Percentiles rank a stretch among this genome's conserved stretches.
Conservation (phyloP, 2,329 filamentous ascomycete species). For the Colletotrichum chrysophilum region DNA sequence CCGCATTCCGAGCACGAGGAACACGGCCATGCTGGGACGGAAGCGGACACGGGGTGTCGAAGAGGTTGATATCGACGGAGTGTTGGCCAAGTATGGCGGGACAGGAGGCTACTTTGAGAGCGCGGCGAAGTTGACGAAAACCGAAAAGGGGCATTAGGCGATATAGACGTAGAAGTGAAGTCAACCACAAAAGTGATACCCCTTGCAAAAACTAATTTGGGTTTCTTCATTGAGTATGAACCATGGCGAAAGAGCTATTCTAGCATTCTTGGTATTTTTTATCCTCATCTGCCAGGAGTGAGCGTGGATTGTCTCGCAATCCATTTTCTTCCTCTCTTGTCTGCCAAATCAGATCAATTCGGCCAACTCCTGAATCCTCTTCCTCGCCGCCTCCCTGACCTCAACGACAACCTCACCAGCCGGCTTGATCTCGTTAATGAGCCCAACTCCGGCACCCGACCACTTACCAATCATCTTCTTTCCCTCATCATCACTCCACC, state of each 20-base stretch:
- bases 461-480: conserved; percentile 38
- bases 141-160: conserved; percentile 41
- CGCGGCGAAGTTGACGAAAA: conserved; percentile 65
- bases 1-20: conserved; percentile 90
- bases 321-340: no score
- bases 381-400: conserved; percentile 40
- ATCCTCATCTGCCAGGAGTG: neutral
- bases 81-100: conserved; percentile 60
- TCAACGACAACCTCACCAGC: conserved; percentile 49
- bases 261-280: neutral
- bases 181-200: neutral
- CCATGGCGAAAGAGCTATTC: neutral
- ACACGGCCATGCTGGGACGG: conserved; percentile 80
- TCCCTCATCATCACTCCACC: conserved; percentile 37
- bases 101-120: conserved; percentile 63
- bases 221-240: neutral
- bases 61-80: conserved; percentile 43
- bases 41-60: conserved; percentile 32
- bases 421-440: conserved; percentile 45
- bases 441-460: conserved; percentile 50
- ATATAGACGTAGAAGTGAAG: neutral
- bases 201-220: neutral
- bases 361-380: conserved; percentile 35
- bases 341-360: conserved; percentile 12
- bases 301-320: neutral